Conservation (phyloP, 2,329 filamentous ascomycete genomes). For the Paraconiothyrium brasiliense region DNA sequence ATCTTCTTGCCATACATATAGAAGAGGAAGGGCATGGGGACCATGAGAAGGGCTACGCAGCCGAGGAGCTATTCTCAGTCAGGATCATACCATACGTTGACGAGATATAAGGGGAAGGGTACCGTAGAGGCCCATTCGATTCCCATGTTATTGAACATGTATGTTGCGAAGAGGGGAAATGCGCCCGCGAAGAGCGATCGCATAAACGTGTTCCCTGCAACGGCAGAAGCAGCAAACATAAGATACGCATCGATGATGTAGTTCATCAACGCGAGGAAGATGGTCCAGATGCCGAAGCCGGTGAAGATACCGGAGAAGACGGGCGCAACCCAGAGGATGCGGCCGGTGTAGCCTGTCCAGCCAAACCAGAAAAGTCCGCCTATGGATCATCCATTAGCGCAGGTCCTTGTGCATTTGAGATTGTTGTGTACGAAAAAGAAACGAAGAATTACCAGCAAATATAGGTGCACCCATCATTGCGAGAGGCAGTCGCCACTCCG, state of each 20-base stretch:
- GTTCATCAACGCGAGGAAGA: slow-evolving; percentile 68
- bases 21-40: slow-evolving; percentile 57
- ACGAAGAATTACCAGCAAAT: slow-evolving; percentile 40
- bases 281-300: slow-evolving; percentile 65
- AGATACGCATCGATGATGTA: slow-evolving; percentile 69
- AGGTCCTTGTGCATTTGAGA: neutral
- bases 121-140: slow-evolving; percentile 57
- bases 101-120: neutral
- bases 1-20: slow-evolving; percentile 57
- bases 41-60: slow-evolving; percentile 52
- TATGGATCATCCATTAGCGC: slow-evolving; percentile 1
- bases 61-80: slow-evolving; percentile 47
- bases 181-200: slow-evolving; percentile 60
- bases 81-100: neutral
- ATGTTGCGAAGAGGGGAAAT: slow-evolving; percentile 62
- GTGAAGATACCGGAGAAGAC: slow-evolving; percentile 60
- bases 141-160: slow-evolving; percentile 62
- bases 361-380: slow-evolving; percentile 51
- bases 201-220: slow-evolving; percentile 65
- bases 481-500: slow-evolving; percentile 66
- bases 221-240: slow-evolving; percentile 48
- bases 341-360: slow-evolving; percentile 54
- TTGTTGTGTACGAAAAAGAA: neutral
- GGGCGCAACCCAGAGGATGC: slow-evolving; percentile 55
- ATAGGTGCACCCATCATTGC: slow-evolving; percentile 62